Evolutionary conservation across 306 rosid species (phyloP).

Genomic region (Boehmeria nivea): DNA sequence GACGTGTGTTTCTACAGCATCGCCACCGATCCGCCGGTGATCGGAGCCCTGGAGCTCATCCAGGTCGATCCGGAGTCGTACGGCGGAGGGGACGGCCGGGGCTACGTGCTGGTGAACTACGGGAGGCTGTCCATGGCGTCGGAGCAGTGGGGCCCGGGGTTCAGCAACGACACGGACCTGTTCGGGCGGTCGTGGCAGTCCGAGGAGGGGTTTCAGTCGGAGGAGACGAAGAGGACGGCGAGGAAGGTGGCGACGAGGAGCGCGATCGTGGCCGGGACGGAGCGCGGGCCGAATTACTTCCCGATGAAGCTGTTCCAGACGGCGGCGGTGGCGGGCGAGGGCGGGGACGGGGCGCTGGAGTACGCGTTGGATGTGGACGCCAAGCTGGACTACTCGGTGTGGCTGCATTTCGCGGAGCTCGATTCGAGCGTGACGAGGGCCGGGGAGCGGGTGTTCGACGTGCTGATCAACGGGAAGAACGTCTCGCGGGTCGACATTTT

Average conservation of each 20-base stretch:
- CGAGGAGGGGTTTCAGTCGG: constrained; percentile 27
- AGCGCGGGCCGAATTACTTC: constrained; percentile 58
- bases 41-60: constrained; percentile 65
- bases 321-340: constrained; percentile 39
- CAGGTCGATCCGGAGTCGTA: constrained; percentile 64
- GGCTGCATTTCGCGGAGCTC: constrained; percentile 91
- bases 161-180: constrained; percentile 59
- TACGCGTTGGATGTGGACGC: constrained; percentile 73
- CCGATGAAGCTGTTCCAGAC: constrained; percentile 71
- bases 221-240: constrained; percentile 2
- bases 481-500: constrained; percentile 62
- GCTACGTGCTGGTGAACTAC: constrained; percentile 60
- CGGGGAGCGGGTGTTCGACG: constrained; percentile 75
- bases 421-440: constrained; percentile 49
- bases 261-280: constrained; percentile 38
- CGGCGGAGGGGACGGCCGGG: constrained; percentile 27
- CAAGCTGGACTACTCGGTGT: constrained; percentile 74
- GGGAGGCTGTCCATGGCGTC: constrained; percentile 77
- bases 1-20: constrained; percentile 83
- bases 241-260: constrained; percentile 34
- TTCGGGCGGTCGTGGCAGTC: constrained; percentile 91
- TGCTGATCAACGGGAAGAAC: constrained; percentile 50
- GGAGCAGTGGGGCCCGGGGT: constrained; percentile 80
- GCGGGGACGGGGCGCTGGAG: constrained; percentile 32
- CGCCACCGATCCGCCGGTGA: constrained; percentile 82